Base-by-base conservation (phyloP, 495 filamentous ascomycete species). In the Neurospora sp. region DNA sequence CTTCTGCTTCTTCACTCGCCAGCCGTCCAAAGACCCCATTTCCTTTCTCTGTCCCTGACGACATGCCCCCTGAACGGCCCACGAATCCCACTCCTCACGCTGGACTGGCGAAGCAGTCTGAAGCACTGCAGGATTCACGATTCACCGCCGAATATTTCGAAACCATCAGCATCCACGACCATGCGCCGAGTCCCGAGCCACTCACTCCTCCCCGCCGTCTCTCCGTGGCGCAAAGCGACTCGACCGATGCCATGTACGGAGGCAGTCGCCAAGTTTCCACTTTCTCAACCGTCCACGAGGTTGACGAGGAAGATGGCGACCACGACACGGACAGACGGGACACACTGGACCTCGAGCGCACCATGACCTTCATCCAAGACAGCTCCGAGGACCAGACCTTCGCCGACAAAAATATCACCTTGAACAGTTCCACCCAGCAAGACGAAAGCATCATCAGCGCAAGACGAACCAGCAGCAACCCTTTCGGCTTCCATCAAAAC, bases 81-180 rank as follows among this genome's bases (percentile, higher is more conserved):
- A 71, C 41, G 20, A 76, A 54, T 2, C 74, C 74, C 0, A 74
- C 72, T 6, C 74, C 72, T 9, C 73, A 71, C 4, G 73, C 74
- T 18, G 14, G 35, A 1, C 40, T 72, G 31, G 38, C 39, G 4
- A 75, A 73, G 39, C 69, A 71, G 6, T 75, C 74, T 9, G 74
- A 70, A 20, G 5, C 11, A 0, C 20, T 54, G 2, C 18, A 54
- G 14, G 54, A 66, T 35, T 27, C 54, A 9, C 54, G 54, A 37
- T 66, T 66, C 31, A 66, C 54, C 14, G 54, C 54, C 3, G 54
- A 66, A 66, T 66, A 35, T 5, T 37, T 66, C 54, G 54, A 66
- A 66, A 66, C 54, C 7, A 66, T 66, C 27, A 66, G 27, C 31
- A 66, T 66, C 54, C 54, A 18, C 54, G 54, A 66, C 3, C 54